Base-by-base conservation (phyloP, 2,329 filamentous ascomycete species). In the Mariannaea elegans region DNA sequence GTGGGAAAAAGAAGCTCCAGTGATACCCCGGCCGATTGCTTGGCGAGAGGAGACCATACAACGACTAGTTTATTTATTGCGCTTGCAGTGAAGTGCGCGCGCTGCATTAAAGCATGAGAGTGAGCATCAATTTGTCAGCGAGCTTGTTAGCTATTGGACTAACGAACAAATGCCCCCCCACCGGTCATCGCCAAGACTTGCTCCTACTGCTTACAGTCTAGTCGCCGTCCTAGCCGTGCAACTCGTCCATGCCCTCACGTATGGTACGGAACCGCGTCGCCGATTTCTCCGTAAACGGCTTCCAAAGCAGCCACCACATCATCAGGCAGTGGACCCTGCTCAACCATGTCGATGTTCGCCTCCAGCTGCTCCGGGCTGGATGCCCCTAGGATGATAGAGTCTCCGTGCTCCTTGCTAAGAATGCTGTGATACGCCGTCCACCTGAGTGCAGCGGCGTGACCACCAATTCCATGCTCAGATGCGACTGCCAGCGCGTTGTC, bases 371-470 rank as follows among this genome's bases (percentile, higher is more conserved):
- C 65, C 5, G 62, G 16, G 12, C 66, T 80, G 3, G 72, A 76
- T 0, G 71, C 75, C 0, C 74, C 76, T 5, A 80, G 55, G 5
- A 80, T 72, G 13, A 80, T 49, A 1, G 67, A 72, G 38, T 81
- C 79, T 0, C 76, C 77, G 12, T 72, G 51, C 6, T 64, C 56
- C 1, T 47, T 62, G 13, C 70, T 56, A 1, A 81, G 66, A 19
- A 63, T 50, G 31, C 76, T 72, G 59, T 81, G 77, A 49, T 76
- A 70, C 6, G 67, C 66, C 1, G 72, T 72, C 80, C 80, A 82
- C 3, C 80, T 72, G 10, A 81, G 68, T 3, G 80, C 76, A 1
- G 77, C 77, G 1, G 74, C 77, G 53, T 80, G 77, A 2, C 73
- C 76, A 32, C 52, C 70, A 34, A 80, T 77, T 10, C 71, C 72